Conservation (phyloP, 495 filamentous ascomycete genomes). For the Penicillium canariense region DNA sequence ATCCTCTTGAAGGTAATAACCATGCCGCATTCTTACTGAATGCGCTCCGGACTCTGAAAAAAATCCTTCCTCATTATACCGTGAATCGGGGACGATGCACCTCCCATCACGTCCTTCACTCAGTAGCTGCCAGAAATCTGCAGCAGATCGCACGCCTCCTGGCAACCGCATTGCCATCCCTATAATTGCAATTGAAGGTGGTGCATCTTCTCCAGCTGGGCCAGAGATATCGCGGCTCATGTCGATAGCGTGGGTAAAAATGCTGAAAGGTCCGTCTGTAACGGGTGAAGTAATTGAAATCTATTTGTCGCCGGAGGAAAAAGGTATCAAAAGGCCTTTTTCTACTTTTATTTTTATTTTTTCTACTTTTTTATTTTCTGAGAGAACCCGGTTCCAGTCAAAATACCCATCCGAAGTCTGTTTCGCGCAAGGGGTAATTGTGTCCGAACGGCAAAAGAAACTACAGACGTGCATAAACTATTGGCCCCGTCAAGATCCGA, state of each 20-base stretch:
- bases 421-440: neutral
- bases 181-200: slow-evolving; percentile 39
- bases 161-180: slow-evolving; percentile 48
- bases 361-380: neutral
- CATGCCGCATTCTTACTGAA: neutral
- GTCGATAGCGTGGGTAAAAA: neutral
- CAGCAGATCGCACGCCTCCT: slow-evolving; percentile 30
- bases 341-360: too few relatives aligned
- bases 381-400: neutral
- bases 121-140: slow-evolving; percentile 42
- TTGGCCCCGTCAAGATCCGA: neutral
- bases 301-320: too few relatives aligned
- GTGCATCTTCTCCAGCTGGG: neutral
- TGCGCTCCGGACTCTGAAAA: slow-evolving; percentile 1
- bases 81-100: slow-evolving; percentile 26
- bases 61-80: slow-evolving; percentile 33
- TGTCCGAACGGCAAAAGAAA: neutral
- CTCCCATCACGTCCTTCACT: slow-evolving; percentile 33
- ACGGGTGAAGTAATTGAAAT: neutral
- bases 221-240: neutral
- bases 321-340: too few relatives aligned
- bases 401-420: neutral
- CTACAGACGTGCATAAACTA: neutral
- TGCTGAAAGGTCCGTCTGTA: neutral
- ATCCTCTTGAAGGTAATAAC: slow-evolving; percentile 48